phyloP scores from a whole-genome alignment of 2,329 filamentous ascomycete species.

The Fragosphaeria purpurea region DNA sequence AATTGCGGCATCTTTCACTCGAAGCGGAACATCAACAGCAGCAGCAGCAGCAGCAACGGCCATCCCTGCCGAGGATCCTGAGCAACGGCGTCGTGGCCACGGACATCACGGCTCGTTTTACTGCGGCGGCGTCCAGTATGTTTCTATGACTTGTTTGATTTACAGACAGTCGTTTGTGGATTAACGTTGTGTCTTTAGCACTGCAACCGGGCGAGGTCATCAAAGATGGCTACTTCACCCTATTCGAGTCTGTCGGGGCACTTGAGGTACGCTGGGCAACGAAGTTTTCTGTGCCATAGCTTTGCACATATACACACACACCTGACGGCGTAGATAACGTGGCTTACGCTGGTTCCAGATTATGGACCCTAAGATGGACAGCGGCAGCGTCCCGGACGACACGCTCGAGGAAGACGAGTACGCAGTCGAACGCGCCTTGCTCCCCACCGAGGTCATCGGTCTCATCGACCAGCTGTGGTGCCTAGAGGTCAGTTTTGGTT shows the following conservation, averaged over 20 bases:
- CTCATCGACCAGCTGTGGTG: slow-evolving; percentile 91
- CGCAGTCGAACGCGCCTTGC: slow-evolving; percentile 56
- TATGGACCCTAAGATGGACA: slow-evolving; percentile 99
- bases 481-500: slow-evolving; percentile 55
- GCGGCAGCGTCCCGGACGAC: slow-evolving; percentile 67
- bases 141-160: not conserved
- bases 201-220: slow-evolving; percentile 72
- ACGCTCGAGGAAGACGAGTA: slow-evolving; percentile 80
- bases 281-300: slow-evolving; percentile 12
- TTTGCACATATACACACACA: not conserved
- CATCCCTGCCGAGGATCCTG: slow-evolving; percentile 25
- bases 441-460: slow-evolving; percentile 73
- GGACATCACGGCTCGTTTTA: slow-evolving; percentile 50
- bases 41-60: not conserved
- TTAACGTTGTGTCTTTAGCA: slow-evolving; percentile 35
- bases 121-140: slow-evolving; percentile 42
- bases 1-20: slow-evolving; percentile 32
- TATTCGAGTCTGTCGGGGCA: slow-evolving; percentile 88
- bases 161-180: too few relatives aligned
- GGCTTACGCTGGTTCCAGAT: slow-evolving; percentile 48
- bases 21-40: slow-evolving; percentile 7
- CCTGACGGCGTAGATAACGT: not conserved
- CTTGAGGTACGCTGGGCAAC: slow-evolving; percentile 46
- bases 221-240: slow-evolving; percentile 87
- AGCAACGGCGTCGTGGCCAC: slow-evolving; percentile 42